Base-by-base conservation (phyloP, 192 early-diverging fungal genomes). In the Backusella macrospora region DNA sequence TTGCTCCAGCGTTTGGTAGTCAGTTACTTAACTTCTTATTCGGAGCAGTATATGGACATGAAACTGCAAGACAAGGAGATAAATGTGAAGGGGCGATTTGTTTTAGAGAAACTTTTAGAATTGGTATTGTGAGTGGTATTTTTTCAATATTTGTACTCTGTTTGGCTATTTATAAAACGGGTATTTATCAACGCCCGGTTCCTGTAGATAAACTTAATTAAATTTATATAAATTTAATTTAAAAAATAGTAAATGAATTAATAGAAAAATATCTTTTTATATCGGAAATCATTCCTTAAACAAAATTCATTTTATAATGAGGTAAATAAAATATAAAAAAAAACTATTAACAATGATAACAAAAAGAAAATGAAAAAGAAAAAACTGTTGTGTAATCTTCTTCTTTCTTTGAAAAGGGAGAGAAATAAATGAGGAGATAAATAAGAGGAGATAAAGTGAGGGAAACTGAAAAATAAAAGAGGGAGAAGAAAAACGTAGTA, bases 11-110 rank as follows among this genome's bases (percentile, higher is more conserved):
- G 8, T 62, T 80, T 15, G 78, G 78, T 18, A 80, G 74, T 26
- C 78, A 80, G 47, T 2, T 70, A 8, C 75, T 80, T 13, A 80
- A 75, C 44, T 16, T 80, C n/a, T 55, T 80, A n/a, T 80, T 80
- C 70, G 78, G 78, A 13, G 29, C 71, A 9, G 62, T 80, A 34
- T 80, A 80, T 37, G 78, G 72, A 13, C 38, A 63, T 7, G 49
- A 80, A n/a, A 62, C 78, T 16, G 38, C 62, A 13, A 62, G 62
- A 46, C 78, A 80, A 68, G 52, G 52, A 26, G 70, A 64, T 48
- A 26, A 55, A 29, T 80, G 78, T 38, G 46, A 80, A 13, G 78
- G 78, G 6, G 15, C 70, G 0, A 42, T 48, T 12, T 80, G 78
- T 29, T 80, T 76, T 45, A 26, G 63, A 15, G 29, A 47, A 0